These are phyloP conservation scores for Sequoiadendron giganteum DNA, from an alignment of 75 land plant species.

Conservation along the genomic window DNA sequence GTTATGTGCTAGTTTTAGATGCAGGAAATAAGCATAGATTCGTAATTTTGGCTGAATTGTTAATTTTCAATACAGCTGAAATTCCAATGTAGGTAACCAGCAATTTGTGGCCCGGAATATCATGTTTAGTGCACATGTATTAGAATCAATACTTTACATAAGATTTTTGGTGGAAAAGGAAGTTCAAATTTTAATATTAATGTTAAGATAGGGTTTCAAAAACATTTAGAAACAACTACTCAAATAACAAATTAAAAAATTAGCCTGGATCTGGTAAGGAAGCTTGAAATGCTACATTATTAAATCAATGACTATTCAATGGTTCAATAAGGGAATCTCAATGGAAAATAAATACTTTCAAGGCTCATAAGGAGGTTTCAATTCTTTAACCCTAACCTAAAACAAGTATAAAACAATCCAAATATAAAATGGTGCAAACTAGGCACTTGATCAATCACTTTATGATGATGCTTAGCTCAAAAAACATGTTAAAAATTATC, in stretches of 20 bases:
- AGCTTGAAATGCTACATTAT: not conserved
- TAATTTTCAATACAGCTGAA: no score
- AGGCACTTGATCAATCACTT: not conserved
- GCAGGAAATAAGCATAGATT: no score
- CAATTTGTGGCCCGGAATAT: no score
- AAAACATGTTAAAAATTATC: not conserved
- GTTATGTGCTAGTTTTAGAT: no score
- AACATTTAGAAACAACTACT: not conserved
- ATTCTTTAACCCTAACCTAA: not conserved
- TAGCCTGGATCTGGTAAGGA: not conserved
- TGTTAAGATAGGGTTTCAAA: not conserved
- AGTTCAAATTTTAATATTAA: not conserved
- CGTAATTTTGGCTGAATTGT: no score
- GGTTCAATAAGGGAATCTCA: not conserved
- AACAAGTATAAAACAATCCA: constrained; percentile 3
- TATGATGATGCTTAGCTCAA: not conserved
- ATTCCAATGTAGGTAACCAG: no score
- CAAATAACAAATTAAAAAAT: not conserved
- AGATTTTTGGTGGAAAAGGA: not conserved
- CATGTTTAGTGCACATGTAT: no score
- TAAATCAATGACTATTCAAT: not conserved
- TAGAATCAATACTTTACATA: not conserved
- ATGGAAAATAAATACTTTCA: not conserved
- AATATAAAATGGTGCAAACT: not conserved
- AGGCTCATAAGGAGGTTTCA: not conserved